Evolutionary conservation across 75 land plant genomes (phyloP).

Genomic region (Pseudotsuga menziesii): DNA sequence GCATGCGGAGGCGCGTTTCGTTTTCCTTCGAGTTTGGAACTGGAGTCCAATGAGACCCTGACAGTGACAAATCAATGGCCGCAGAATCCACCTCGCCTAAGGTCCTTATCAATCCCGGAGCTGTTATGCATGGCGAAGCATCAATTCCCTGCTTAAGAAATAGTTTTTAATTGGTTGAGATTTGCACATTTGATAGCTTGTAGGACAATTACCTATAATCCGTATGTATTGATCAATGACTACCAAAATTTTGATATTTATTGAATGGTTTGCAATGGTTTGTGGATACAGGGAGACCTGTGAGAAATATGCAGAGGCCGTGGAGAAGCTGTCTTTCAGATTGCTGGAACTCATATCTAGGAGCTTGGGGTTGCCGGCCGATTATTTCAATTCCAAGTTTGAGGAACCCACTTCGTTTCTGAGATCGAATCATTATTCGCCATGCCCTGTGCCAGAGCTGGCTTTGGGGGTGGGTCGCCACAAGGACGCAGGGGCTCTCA

Average conservation of each 20-base stretch:
- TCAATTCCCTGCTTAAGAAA: too few relatives aligned
- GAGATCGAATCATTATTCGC: slow-evolving; percentile 71
- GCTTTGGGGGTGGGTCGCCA: slow-evolving; percentile 73
- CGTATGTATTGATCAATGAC: too few relatives aligned
- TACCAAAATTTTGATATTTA: background rate
- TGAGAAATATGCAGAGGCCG: slow-evolving; percentile 40
- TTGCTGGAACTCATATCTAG: slow-evolving; percentile 48
- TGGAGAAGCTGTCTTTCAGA: slow-evolving; percentile 51
- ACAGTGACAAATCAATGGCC: slow-evolving; percentile 57
- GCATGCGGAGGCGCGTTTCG: slow-evolving; percentile 8
- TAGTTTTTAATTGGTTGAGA: too few relatives aligned
- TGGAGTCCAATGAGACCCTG: slow-evolving; percentile 6
- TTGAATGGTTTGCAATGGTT: background rate
- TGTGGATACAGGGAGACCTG: slow-evolving; percentile 37
- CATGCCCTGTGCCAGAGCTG: slow-evolving; percentile 60
- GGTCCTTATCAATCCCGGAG: slow-evolving; percentile 20
- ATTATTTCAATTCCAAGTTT: slow-evolving; percentile 31
- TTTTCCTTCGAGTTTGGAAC: slow-evolving; percentile 21
- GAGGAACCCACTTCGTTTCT: slow-evolving; percentile 27
- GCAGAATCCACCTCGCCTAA: slow-evolving; percentile 27
- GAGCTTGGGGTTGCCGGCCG: slow-evolving; percentile 32
- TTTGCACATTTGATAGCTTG: too few relatives aligned
- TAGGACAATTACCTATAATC: too few relatives aligned
- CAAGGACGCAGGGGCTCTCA: slow-evolving; percentile 67
- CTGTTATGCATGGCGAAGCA: too few relatives aligned